Conservation (phyloP, 2,329 filamentous ascomycete genomes). For the Plenodomus lindquistii region DNA sequence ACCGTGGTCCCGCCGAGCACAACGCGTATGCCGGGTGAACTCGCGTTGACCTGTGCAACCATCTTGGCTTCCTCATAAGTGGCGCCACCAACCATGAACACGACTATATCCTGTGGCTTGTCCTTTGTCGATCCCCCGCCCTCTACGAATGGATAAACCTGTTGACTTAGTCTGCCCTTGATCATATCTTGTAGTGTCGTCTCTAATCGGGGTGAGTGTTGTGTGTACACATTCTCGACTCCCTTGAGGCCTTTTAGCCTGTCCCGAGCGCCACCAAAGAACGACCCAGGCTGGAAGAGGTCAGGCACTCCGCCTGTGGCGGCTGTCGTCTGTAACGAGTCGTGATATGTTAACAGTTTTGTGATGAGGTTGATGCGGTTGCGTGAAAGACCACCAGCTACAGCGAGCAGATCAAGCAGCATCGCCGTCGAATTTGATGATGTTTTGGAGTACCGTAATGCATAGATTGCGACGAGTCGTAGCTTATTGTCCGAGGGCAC, state of each 20-base stretch:
- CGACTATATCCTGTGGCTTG: conserved; percentile 93
- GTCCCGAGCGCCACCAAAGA: conserved; percentile 85
- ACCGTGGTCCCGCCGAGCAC: conserved; percentile 87
- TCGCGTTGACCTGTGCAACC: conserved; percentile 92
- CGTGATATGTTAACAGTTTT: conserved; percentile 82
- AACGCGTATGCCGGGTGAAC: conserved; percentile 82
- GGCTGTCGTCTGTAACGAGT: conserved; percentile 75
- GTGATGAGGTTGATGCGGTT: conserved; percentile 78
- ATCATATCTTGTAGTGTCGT: conserved; percentile 88
- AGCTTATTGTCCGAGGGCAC: conserved; percentile 84
- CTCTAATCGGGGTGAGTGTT: conserved; percentile 89
- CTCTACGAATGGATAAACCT: conserved; percentile 92
- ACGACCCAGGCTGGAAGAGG: conserved; percentile 83
- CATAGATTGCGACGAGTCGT: conserved; percentile 89
- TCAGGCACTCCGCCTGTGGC: conserved; percentile 83
- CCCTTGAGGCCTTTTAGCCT: conserved; percentile 94
- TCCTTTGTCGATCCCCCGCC: conserved; percentile 84
- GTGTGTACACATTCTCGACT: conserved; percentile 98
- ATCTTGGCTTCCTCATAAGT: conserved; percentile 98
- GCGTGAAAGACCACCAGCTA: conserved; percentile 78
- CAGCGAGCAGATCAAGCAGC: conserved; percentile 81
- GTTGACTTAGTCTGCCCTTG: conserved; percentile 83
- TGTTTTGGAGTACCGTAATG: conserved; percentile 86
- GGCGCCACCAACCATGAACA: conserved; percentile 91
- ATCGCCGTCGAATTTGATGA: conserved; percentile 81